Evolutionary conservation across 768 basidiomycete genomes (phyloP), one percentile per base, ranked within the genome.

Genomic region (Serendipita vermifera): DNA sequence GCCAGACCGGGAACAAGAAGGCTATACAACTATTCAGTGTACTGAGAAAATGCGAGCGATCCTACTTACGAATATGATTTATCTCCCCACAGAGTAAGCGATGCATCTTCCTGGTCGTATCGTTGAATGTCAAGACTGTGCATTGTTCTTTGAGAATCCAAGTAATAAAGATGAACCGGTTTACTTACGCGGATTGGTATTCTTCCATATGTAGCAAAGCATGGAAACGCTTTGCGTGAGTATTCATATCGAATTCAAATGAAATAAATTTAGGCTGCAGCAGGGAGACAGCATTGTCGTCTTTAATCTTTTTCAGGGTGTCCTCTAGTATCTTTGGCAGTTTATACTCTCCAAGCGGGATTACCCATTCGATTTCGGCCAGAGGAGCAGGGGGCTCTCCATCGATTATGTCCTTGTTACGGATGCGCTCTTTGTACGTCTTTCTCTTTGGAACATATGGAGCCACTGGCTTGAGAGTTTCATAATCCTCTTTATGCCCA

Each of bases 1-100:
- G 76, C 77, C 1, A 81, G 67, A 3, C 79, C 80, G 31, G 76
- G 70, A 6, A 83, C 78, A 31, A 67, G 56, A 3, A 82, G 65
- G 24, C 79, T 81, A 35, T 4, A 13, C 11, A 38, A 1, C 15
- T 33, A 3, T 48, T 17, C 17, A 57, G 27, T 22, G 32, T 27
- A 40, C 51, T 55, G 43, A 15, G 11, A 17, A 2, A 38, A 27
- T n/a, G 5, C 5, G 3, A 6, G 31, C 4, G 2, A 35, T 11
- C n/a, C 3, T 15, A 17, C 14, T 2, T 9, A 62, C 73, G 58
- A 59, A 76, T 77, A 31, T n/a, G 14, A 38, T n/a, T n/a, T n/a
- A 33, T 9, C 24, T 24, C 53, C 24, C 15, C 15, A 48, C 20
- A 0, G 17, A 22, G 11, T 40, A 7, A 55, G 9, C 24, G 65